Evolutionary conservation across 176 grass and related monocot species (phyloP).

Genomic region (Eragrostis nindensis): DNA sequence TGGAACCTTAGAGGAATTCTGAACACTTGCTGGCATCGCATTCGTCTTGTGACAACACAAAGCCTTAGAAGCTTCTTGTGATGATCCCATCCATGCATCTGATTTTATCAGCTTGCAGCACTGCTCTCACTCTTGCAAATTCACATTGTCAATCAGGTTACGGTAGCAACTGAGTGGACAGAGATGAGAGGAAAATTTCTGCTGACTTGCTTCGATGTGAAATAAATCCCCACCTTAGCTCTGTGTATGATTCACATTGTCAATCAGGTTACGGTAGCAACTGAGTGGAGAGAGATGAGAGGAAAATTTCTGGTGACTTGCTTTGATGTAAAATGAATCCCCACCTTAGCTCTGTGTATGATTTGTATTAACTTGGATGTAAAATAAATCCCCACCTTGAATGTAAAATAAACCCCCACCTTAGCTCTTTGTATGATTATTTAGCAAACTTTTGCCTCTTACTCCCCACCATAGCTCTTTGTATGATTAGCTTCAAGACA

Average conservation of each 20-base stretch:
- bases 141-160: neutral
- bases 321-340: no score
- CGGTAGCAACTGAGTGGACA: neutral
- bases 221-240: neutral
- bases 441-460: no score
- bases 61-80: constrained; percentile 28
- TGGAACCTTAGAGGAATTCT: constrained; percentile 67
- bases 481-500: no score
- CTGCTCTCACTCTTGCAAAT: neutral
- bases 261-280: no score
- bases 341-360: neutral
- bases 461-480: no score
- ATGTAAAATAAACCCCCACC: neutral
- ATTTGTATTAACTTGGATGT: no score
- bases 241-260: neutral
- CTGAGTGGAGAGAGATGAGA: neutral
- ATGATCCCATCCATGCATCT: neutral
- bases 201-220: no score
- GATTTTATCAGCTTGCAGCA: neutral
- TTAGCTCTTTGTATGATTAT: no score
- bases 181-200: neutral
- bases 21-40: constrained; percentile 56
- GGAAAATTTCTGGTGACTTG: no score
- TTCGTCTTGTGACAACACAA: constrained; percentile 9
- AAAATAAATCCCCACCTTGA: neutral